Conservation (phyloP, 2,329 filamentous ascomycete genomes). For the Mycosphaerella sp. region DNA sequence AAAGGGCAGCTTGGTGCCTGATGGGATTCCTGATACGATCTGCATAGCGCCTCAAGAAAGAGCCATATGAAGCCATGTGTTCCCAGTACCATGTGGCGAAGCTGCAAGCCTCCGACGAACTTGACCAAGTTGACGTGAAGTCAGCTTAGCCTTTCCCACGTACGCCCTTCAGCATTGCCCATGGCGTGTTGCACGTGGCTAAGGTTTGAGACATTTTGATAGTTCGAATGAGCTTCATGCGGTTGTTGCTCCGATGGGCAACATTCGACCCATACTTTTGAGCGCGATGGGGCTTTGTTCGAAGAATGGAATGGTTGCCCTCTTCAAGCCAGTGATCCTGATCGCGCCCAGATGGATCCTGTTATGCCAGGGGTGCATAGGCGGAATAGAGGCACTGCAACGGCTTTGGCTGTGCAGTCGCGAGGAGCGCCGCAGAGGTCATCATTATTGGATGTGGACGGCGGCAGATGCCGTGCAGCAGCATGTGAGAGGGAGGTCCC, state of each 20-base stretch:
- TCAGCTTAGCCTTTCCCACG: not conserved
- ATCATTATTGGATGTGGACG: not conserved
- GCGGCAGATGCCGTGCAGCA: not conserved
- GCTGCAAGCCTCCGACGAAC: not conserved
- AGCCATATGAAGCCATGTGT: not conserved
- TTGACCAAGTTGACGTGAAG: not conserved
- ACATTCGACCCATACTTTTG: too few relatives aligned
- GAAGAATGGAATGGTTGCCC: too few relatives aligned
- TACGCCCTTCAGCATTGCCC: not conserved
- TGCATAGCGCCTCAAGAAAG: not conserved
- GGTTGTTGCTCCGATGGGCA: not conserved
- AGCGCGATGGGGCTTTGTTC: too few relatives aligned
- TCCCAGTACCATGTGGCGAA: not conserved
- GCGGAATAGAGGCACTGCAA: too few relatives aligned
- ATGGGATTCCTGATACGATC: not conserved
- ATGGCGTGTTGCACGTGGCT: not conserved
- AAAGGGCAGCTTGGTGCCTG: not conserved
- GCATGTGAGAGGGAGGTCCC: slow-evolving; percentile 2
- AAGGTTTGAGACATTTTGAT: not conserved
- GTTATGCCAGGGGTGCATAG: too few relatives aligned
- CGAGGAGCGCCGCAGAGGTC: not conserved
- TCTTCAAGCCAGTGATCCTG: too few relatives aligned
- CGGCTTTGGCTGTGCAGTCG: too few relatives aligned
- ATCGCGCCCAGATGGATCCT: too few relatives aligned
- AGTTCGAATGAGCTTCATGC: not conserved